These are phyloP conservation scores for Elsinoe arachidis DNA, from an alignment of 2,329 filamentous ascomycete genomes.

Conservation along the genomic window DNA sequence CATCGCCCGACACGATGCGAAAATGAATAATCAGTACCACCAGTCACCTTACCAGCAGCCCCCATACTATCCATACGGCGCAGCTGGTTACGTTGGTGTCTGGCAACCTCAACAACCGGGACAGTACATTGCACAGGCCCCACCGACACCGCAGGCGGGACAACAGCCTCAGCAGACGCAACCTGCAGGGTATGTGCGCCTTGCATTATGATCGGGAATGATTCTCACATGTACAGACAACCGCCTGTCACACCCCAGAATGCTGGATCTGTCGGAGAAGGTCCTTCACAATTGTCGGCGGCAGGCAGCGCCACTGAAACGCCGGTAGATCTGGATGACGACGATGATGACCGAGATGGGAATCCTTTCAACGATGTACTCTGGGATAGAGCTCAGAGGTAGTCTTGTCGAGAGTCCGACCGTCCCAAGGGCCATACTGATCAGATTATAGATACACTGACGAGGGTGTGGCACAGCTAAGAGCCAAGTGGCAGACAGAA, in stretches of 20 bases:
- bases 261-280: neutral
- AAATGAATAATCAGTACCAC: slow-evolving; percentile 10
- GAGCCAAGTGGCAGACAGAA: slow-evolving; percentile 17
- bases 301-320: slow-evolving; percentile 5
- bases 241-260: slow-evolving; percentile 1
- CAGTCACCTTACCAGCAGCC: slow-evolving; percentile 9
- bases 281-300: neutral
- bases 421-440: neutral
- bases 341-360: slow-evolving; percentile 6
- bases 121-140: slow-evolving; percentile 4
- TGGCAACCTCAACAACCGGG: slow-evolving; percentile 3
- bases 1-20: slow-evolving; percentile 9
- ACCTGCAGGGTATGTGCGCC: neutral
- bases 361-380: slow-evolving; percentile 10
- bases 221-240: neutral
- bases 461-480: slow-evolving; percentile 17
- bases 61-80: slow-evolving; percentile 5
- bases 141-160: slow-evolving; percentile 6
- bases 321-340: slow-evolving; percentile 4
- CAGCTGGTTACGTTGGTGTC: slow-evolving; percentile 9
- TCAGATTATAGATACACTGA: slow-evolving; percentile 12
- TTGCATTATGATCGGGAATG: neutral
- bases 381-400: slow-evolving; percentile 11
- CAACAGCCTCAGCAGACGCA: slow-evolving; percentile 8
- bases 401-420: neutral